Conservation (phyloP, 2,329 filamentous ascomycete genomes). For the Fusarium drepaniforme region DNA sequence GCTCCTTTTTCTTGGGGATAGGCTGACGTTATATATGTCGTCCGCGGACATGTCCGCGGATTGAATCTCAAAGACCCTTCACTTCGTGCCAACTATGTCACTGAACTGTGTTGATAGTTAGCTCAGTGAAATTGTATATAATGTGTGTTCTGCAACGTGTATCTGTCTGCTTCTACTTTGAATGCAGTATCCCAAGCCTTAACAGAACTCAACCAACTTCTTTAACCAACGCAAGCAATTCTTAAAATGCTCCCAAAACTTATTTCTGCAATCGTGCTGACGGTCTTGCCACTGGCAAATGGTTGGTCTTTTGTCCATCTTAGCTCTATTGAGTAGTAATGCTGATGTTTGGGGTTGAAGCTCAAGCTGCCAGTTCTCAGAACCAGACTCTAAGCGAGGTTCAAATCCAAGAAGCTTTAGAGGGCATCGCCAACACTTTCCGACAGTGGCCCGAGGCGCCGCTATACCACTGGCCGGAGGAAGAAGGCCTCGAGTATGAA, state of each 20-base stretch:
- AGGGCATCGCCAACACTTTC: constrained; percentile 1
- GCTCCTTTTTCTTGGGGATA: background rate
- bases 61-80: background rate
- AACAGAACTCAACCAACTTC: background rate
- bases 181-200: background rate
- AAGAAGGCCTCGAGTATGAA: background rate
- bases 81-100: background rate
- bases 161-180: background rate
- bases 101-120: background rate
- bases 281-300: background rate
- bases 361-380: background rate
- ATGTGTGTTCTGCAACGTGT: background rate
- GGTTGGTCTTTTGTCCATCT: background rate
- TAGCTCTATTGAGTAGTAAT: background rate
- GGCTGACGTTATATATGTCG: background rate
- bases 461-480: background rate
- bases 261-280: background rate
- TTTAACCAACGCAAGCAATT: background rate
- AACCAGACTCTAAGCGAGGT: background rate
- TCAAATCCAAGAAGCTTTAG: background rate
- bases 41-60: background rate
- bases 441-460: constrained; percentile 3
- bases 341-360: background rate
- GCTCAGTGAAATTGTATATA: background rate
- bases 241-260: background rate